Evolutionary conservation across 768 basidiomycete species (phyloP).

Genomic region (Auricularia sp.): DNA sequence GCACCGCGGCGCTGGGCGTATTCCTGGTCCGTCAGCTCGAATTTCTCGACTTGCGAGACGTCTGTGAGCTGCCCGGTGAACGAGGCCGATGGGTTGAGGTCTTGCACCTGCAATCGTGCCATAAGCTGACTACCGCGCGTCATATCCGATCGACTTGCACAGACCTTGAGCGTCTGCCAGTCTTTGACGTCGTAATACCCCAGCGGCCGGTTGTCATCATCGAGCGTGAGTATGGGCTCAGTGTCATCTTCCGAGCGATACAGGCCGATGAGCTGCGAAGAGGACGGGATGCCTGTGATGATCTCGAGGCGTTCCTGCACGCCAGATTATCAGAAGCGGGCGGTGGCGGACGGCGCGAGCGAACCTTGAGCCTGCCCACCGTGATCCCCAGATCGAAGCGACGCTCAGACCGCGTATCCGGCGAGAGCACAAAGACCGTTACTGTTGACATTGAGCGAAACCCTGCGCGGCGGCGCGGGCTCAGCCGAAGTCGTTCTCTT

Average conservation of each 20-base stretch:
- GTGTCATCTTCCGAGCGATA: constrained; percentile 46
- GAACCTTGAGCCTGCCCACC: constrained; percentile 74
- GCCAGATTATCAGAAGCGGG: constrained; percentile 1
- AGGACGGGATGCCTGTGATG: constrained; percentile 79
- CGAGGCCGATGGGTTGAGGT: constrained; percentile 62
- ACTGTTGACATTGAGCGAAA: constrained; percentile 23
- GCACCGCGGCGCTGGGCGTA: constrained; percentile 75
- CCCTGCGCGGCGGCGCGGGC: no score
- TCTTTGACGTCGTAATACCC: constrained; percentile 67
- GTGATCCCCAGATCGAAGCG: constrained; percentile 67
- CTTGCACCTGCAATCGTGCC: constrained; percentile 41
- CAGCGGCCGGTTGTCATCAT: constrained; percentile 57
- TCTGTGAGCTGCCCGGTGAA: constrained; percentile 79
- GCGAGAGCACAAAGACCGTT: constrained; percentile 71
- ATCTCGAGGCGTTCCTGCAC: constrained; percentile 68
- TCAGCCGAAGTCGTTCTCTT: no score
- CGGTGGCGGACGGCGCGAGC: not conserved
- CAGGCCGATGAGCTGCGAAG: constrained; percentile 59
- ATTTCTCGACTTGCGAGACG: constrained; percentile 81
- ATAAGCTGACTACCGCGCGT: constrained; percentile 2
- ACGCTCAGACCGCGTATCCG: constrained; percentile 85
- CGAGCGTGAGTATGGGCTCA: constrained; percentile 36
- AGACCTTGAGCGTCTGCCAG: constrained; percentile 75
- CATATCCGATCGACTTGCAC: not conserved
- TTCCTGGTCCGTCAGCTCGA: constrained; percentile 72